Evolutionary conservation across 1,139 yeast genomes (phyloP).

Genomic region (Starmera stellimalicola): DNA sequence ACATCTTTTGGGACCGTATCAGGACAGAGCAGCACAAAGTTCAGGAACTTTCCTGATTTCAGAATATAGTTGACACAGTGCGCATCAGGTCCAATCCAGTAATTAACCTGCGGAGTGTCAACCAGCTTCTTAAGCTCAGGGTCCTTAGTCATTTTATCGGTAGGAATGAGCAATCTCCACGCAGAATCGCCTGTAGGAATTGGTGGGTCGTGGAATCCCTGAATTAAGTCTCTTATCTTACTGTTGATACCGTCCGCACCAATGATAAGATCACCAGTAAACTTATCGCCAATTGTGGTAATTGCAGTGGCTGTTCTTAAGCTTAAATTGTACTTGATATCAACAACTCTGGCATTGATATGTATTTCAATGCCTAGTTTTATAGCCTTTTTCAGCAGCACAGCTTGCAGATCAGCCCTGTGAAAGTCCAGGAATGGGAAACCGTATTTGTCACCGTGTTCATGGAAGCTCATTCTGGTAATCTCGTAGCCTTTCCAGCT

Average conservation of each 20-base stretch:
- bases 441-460: conserved; percentile 16
- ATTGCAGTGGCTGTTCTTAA: conserved; percentile 15
- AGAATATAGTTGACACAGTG: conserved; percentile 27
- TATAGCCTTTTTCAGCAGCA: conserved; percentile 18
- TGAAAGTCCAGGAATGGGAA: conserved; percentile 23
- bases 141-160: conserved; percentile 17
- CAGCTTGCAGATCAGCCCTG: conserved; percentile 24
- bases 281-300: conserved; percentile 18
- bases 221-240: conserved; percentile 12
- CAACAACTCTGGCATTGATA: conserved; percentile 19
- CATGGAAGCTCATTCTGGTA: conserved; percentile 8
- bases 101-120: conserved; percentile 23
- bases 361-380: conserved; percentile 21
- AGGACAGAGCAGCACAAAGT: conserved; percentile 20
- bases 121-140: conserved; percentile 21
- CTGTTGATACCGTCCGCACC: conserved; percentile 33
- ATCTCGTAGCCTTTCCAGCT: conserved; percentile 21
- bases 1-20: conserved; percentile 20
- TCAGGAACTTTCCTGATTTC: conserved; percentile 17
- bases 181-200: conserved; percentile 24
- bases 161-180: conserved; percentile 20
- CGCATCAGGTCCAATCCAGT: conserved; percentile 27
- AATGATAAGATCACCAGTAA: conserved; percentile 25
- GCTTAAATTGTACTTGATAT: conserved; percentile 17
- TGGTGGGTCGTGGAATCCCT: conserved; percentile 18